Conservation (phyloP, 1,284 basidiomycete species). For the Polyporus tsugae region DNA sequence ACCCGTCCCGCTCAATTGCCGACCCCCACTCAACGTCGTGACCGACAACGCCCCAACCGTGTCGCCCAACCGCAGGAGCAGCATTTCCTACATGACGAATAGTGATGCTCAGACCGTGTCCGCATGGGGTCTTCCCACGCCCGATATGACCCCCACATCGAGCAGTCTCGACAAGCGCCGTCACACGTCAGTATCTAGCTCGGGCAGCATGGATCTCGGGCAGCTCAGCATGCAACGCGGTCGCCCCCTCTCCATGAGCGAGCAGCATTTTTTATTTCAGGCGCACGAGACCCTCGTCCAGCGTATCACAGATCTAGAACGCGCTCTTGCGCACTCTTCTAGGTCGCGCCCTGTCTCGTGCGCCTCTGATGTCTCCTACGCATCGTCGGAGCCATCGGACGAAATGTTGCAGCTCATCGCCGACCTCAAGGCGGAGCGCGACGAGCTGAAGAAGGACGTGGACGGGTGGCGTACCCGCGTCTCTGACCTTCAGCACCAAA, state of each 20-base stretch:
- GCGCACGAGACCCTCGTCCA: constrained; percentile 81
- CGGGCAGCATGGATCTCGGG: constrained; percentile 42
- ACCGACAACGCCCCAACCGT: constrained; percentile 32
- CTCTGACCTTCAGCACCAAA: constrained; percentile 70
- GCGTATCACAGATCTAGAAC: constrained; percentile 81
- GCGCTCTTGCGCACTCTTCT: constrained; percentile 58
- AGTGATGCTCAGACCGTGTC: constrained; percentile 48
- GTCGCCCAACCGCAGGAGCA: constrained; percentile 55
- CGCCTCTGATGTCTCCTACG: constrained; percentile 55
- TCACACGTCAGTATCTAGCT: constrained; percentile 33
- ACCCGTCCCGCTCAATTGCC: constrained; percentile 34
- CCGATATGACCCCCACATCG: constrained; percentile 73
- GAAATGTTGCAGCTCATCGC: constrained; percentile 78
- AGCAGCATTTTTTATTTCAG: constrained; percentile 84
- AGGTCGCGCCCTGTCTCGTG: constrained; percentile 62
- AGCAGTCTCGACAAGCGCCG: constrained; percentile 42
- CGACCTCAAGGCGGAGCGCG: constrained; percentile 81
- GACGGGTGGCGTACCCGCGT: constrained; percentile 79
- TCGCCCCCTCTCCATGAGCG: constrained; percentile 66
- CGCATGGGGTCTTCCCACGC: constrained; percentile 65
- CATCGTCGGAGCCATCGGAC: constrained; percentile 53
- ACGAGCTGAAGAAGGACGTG: constrained; percentile 79
- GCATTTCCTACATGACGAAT: constrained; percentile 76
- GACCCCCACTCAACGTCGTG: constrained; percentile 41
- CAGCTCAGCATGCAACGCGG: constrained; percentile 29